Evolutionary conservation across 2,329 filamentous ascomycete genomes (phyloP), one percentile per base, ranked within the genome.

Genomic region (Aschersonia sp.): DNA sequence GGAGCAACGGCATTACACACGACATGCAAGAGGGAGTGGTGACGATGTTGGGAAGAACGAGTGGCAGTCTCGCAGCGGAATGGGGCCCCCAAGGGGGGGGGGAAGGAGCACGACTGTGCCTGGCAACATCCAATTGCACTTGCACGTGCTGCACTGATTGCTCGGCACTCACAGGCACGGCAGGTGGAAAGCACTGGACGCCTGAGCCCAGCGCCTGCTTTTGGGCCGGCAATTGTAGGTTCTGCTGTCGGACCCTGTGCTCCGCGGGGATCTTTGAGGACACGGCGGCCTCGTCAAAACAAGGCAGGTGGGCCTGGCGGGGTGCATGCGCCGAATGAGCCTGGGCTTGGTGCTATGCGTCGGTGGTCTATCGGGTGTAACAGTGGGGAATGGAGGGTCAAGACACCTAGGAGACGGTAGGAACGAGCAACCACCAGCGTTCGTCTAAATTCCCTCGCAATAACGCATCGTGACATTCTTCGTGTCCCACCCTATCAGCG

Each of bases 391-490:
- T 47, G 10, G 40, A 47, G 42, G 42, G 4, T 9, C 12, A 14
- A 41, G 42, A 22, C 29, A 11, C 11, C 8, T 22, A 14, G 22
- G 37, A 48, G 44, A 46, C 12, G 47, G 42, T 41, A 44, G 44
- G 47, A 49, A 43, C 31, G 42, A 33, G 33, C 22, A 37, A 46
- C 47, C 45, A 44, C 11, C 44, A 49, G 31, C 33, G 35, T 39
- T 42, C 12, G 30, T 29, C 40, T n/a, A 42, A 29, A 42, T 42
- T 22, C 35, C 45, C 31, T 29, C 31, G 41, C 30, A 14, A 46
- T 37, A 48, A 44, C 30, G 30, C 42, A 44, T 48, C 44, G 49
- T 48, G 49, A 46, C 49, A 46, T 46, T 46, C 35, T 44, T 50
- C 10, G 9, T 46, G 33, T 22, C 42, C 43, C 39, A 40, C 10